Evolutionary conservation across 2,329 filamentous ascomycete species (phyloP), one percentile per base, ranked within the genome.

Genomic region (Talaromyces sp.): DNA sequence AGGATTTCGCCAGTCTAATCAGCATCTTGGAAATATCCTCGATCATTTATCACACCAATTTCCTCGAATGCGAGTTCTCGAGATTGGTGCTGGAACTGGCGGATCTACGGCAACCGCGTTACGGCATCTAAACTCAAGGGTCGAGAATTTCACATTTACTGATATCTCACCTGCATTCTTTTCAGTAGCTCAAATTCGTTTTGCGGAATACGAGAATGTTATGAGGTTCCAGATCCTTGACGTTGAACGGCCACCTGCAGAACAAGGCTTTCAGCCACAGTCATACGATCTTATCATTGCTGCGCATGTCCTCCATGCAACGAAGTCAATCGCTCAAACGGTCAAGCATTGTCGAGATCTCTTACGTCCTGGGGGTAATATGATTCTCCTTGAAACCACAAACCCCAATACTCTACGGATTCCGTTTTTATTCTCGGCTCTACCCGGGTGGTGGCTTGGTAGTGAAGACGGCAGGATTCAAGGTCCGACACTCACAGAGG

Each of bases 331-430:
- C 2, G 64, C 69, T 4, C 64, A 66, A 19, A 71, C 70, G 0
- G 19, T 75, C 24, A n/a, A 10, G 0, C 70, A 77, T 64, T 67
- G 75, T 0, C 68, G 69, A 4, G 66, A 66, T 13, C 67, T 78
- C 3, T 67, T 78, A 1, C 67, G 67, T 31, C 79, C 83, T 0
- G 81, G 78, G 1, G 84, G 83, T 0, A 76, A 79, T 41, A 70
- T 86, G 0, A 49, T 85, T 0, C 50, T 84, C 0, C 63, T 80
- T 3, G 83, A 86, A 64, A 66, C 80, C 2, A 75, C 71, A 1
- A n/a, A 52, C 27, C 13, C 35, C 19, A 47, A 43, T 16, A 35
- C 24, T 3, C n/a, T 47, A 13, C 37, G 50, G 0, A 63, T 27
- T 10, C 37, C 37, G 11, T 63, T 63, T 35, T 10, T 54, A 16